A percentile compares a stretch with the other conserved stretches of the same genome.
Evolutionary conservation across 2,329 filamentous ascomycete genomes (phyloP).

Genomic region (Scytalidium lignicola): DNA sequence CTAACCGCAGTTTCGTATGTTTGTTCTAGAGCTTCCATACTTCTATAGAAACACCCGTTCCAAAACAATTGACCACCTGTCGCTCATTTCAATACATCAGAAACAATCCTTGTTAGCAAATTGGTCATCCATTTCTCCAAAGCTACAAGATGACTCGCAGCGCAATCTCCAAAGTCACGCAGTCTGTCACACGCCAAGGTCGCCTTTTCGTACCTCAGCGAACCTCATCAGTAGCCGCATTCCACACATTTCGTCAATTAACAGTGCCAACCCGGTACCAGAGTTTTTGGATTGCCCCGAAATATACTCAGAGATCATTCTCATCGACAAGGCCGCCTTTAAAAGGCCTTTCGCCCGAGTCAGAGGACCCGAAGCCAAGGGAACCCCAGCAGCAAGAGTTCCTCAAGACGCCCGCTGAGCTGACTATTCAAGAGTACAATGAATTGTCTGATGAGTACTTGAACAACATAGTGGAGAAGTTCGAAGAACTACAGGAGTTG

Average conservation of each 20-base stretch:
- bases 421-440: conserved; percentile 71
- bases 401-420: conserved; percentile 52
- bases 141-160: conserved; percentile 8
- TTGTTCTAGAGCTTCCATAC: background rate
- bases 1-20: background rate
- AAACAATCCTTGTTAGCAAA: background rate
- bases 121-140: background rate
- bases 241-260: background rate
- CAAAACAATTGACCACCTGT: background rate
- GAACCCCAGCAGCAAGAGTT: conserved; percentile 34
- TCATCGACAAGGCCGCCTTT: conserved; percentile 29
- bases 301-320: conserved; percentile 19
- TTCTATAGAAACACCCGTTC: background rate
- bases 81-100: background rate
- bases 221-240: conserved; percentile 1
- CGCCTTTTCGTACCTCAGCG: background rate
- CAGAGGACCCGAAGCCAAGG: conserved; percentile 45
- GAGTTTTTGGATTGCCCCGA: background rate
- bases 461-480: conserved; percentile 45
- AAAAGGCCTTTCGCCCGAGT: conserved; percentile 57
- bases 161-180: conserved; percentile 9
- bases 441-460: conserved; percentile 73
- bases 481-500: conserved; percentile 73
- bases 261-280: background rate
- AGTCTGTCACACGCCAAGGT: conserved; percentile 1